Evolutionary conservation across 129 eudicot genomes (phyloP), one percentile per base, ranked within the genome.

Genomic region (Kitagawia praeruptora): DNA sequence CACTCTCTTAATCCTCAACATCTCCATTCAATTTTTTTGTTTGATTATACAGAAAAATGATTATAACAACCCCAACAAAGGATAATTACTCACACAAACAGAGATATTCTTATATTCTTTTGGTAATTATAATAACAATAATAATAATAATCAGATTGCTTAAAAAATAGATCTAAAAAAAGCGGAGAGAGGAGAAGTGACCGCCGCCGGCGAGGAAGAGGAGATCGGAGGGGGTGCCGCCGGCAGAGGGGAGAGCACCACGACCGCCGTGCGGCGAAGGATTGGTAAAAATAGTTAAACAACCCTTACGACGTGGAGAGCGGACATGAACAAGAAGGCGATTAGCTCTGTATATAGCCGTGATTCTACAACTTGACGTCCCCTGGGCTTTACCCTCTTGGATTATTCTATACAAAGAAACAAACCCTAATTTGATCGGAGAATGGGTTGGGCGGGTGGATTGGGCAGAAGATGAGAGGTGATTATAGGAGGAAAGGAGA

Each of bases 241-340:
- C 97, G 77, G 86, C 93, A 45, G 97, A 90, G 39, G 97, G 97
- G 70, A 87, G 85, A 71, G 96, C 97, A 31, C 97, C 97, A 79
- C 97, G 85, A 63, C 97, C 97, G 70, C 97, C 97, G 97, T 92
- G 97, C 70, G 97, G 91, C 51, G 91, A 92, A 61, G 96, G 97
- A 42, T 87, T 89, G 75, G 79, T 78, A 63, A 82, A 82, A 31
- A 80, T 75, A 9, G 77, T 81, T 75, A 89, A 54, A 66, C 82
- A 79, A 80, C 82, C 90, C 85, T 86, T 85, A 44, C 88, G 84
- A 27, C 92, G 92, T 77, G 85, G 82, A 67, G 88, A 56, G 25
- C 85, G 96, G 87, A 87, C 96, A 88, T 90, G 92, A 37, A 63
- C 79, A 51, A 83, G 81, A 25, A 85, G 81, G 75, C 91, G 96